These are phyloP conservation scores for Phlyctochytrium planicorne DNA, from an alignment of 192 early-diverging fungal species.

Conservation along the genomic window DNA sequence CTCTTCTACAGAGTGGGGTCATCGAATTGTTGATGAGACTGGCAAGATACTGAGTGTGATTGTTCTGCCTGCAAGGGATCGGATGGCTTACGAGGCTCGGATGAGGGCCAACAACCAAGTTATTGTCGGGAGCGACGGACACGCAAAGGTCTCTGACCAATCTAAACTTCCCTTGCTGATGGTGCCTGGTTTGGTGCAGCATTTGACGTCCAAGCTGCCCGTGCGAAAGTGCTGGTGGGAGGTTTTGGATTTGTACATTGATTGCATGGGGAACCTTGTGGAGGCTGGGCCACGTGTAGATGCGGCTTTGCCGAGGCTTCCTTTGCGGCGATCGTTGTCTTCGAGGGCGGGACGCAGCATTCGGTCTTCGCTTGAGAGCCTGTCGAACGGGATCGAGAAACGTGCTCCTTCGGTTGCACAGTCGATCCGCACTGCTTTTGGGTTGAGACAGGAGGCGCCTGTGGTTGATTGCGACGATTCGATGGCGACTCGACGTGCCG, in stretches of 20 bases:
- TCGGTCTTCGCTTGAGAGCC: no score
- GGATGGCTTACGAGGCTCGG: not conserved
- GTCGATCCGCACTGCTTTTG: not conserved
- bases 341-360: no score
- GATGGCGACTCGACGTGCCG: not conserved
- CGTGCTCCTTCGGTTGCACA: not conserved
- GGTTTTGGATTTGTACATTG: not conserved
- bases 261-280: not conserved
- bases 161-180: no score
- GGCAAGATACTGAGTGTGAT: not conserved
- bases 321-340: not conserved
- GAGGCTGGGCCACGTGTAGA: not conserved
- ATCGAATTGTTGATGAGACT: not conserved
- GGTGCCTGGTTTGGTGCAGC: not conserved
- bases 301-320: not conserved
- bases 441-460: not conserved
- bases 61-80: not conserved
- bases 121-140: not conserved
- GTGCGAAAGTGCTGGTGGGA: not conserved
- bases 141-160: no score
- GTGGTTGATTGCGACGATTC: not conserved
- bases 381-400: no score
- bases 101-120: not conserved
- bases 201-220: conserved; percentile 1
- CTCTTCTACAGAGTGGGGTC: not conserved